Percentiles rank a stretch among this genome's conserved stretches.
Conservation (phyloP, 768 basidiomycete species). For the Tulasnella sp. region DNA sequence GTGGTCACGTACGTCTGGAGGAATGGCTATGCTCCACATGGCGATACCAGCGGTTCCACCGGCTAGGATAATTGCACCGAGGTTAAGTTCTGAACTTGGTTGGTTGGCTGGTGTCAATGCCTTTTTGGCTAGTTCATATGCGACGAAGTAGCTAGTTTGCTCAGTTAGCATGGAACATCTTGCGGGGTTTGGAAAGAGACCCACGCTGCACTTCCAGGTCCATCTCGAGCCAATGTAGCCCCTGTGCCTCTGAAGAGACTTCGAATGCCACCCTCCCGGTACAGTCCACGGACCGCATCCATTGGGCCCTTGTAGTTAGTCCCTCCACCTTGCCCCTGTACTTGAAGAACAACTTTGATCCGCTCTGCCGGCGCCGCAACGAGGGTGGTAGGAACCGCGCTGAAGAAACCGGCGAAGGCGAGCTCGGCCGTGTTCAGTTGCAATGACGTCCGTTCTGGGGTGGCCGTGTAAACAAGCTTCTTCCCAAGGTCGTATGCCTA, state of each 20-base stretch:
- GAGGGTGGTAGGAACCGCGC: conserved; percentile 81
- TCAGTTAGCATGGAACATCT: not conserved
- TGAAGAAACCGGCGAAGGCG: conserved; percentile 86
- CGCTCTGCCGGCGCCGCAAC: conserved; percentile 94
- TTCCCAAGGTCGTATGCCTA: conserved; percentile 93
- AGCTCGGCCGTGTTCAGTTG: conserved; percentile 63
- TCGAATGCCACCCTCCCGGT: conserved; percentile 82
- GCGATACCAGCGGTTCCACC: conserved; percentile 92
- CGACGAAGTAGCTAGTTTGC: conserved; percentile 73
- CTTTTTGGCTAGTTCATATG: conserved; percentile 91
- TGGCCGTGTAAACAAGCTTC: conserved; percentile 60
- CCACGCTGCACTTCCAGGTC: conserved; percentile 91
- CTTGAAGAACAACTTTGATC: conserved; percentile 91
- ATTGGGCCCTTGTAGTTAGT: conserved; percentile 76
- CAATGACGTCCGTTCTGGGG: conserved; percentile 61
- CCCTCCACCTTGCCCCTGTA: conserved; percentile 42
- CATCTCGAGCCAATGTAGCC: conserved; percentile 91
- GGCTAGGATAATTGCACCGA: conserved; percentile 77
- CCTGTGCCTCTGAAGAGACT: conserved; percentile 87
- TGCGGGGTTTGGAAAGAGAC: conserved; percentile 26
- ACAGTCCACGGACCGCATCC: conserved; percentile 81
- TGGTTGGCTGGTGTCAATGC: conserved; percentile 67
- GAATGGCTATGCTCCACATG: conserved; percentile 97
- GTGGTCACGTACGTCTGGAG: conserved; percentile 65
- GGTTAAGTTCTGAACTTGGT: conserved; percentile 66